Conservation (phyloP, 768 basidiomycete species). For the Lenzites betulinus region DNA sequence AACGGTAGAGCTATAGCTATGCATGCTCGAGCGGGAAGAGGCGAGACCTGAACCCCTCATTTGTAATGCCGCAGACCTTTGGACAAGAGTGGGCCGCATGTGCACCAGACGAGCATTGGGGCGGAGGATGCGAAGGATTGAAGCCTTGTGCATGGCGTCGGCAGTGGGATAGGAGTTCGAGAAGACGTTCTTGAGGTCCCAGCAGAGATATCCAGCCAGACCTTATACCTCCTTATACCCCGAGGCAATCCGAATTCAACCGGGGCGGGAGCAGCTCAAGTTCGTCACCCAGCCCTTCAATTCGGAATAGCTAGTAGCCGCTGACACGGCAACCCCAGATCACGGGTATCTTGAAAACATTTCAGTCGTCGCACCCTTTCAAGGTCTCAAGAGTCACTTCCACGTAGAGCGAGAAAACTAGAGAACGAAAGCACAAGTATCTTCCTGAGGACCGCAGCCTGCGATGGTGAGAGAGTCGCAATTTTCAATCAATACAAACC, state of each 20-base stretch:
- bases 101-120: neutral
- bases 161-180: neutral
- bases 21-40: neutral
- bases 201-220: neutral
- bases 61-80: neutral
- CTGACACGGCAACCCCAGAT: slow-evolving; percentile 3
- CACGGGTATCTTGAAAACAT: neutral
- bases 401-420: neutral
- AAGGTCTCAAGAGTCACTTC: neutral
- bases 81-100: neutral
- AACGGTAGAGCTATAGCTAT: neutral
- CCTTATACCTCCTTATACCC: neutral
- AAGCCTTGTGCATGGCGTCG: neutral
- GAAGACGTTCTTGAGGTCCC: neutral
- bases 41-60: neutral
- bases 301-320: slow-evolving; percentile 14
- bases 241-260: slow-evolving; percentile 11
- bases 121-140: neutral
- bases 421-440: too few species aligned
- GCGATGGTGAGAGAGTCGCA: too few species aligned
- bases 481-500: too few species aligned
- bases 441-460: too few species aligned
- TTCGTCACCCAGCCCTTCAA: slow-evolving; percentile 9
- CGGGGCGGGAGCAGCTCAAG: neutral
- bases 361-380: neutral